A percentile compares a stretch with the other conserved stretches of the same genome.
phyloP scores from a whole-genome alignment of 208 protist species.

The Naegleria lovaniensis region DNA sequence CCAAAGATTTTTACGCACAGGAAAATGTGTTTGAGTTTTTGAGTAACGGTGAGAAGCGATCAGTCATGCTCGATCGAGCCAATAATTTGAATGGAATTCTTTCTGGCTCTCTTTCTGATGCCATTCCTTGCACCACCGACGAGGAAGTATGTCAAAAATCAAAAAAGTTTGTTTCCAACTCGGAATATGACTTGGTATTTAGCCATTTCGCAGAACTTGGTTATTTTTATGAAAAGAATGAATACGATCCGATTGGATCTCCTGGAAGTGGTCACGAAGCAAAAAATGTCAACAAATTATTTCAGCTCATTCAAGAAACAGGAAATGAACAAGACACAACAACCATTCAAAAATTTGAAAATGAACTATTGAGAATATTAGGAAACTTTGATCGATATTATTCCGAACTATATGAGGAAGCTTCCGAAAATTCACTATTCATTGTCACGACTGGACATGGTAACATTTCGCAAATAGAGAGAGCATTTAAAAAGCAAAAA shows the following conservation, averaged over 20 bases:
- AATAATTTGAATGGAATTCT: background rate
- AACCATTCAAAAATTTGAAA: background rate
- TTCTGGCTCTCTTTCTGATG: background rate
- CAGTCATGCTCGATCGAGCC: background rate
- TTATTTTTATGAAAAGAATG: conserved; percentile 19
- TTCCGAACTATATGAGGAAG: conserved; percentile 26
- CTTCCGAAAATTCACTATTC: conserved; percentile 33
- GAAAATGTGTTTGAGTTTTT: conserved; percentile 30
- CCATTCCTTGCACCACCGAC: conserved; percentile 26
- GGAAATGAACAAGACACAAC: background rate
- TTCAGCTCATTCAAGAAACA: background rate
- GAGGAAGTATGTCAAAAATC: conserved; percentile 31
- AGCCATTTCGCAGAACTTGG: conserved; percentile 30
- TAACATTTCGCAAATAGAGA: conserved; percentile 17
- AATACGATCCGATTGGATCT: background rate
- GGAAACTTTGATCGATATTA: conserved; percentile 18
- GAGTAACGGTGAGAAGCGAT: conserved; percentile 4
- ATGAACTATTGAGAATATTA: background rate
- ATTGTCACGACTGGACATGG: conserved; percentile 28
- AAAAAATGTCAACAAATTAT: background rate
- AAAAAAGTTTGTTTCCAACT: conserved; percentile 8
- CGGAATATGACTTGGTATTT: conserved; percentile 20
- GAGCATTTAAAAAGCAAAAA: background rate
- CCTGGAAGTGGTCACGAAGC: background rate
- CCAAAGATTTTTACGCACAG: background rate